These are phyloP conservation scores for Aspergillus sp. DNA, from an alignment of 2,329 filamentous ascomycete species.

Conservation along the genomic window DNA sequence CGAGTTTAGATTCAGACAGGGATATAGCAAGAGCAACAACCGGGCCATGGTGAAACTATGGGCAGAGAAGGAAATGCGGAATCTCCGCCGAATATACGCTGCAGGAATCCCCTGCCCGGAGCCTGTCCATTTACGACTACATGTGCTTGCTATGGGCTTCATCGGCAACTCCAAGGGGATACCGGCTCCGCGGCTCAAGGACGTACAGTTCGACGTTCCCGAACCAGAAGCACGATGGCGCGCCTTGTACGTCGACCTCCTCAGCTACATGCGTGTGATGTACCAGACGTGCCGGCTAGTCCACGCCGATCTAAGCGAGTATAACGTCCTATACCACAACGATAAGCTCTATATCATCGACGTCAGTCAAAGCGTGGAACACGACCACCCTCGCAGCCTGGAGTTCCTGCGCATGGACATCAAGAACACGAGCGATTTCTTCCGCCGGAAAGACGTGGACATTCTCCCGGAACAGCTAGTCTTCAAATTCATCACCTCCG, in stretches of 20 bases:
- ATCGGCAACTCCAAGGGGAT: slow-evolving; percentile 78
- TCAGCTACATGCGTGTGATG: slow-evolving; percentile 83
- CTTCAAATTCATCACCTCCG: slow-evolving; percentile 70
- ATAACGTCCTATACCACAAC: slow-evolving; percentile 89
- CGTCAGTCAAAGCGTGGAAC: slow-evolving; percentile 94
- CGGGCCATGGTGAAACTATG: slow-evolving; percentile 96
- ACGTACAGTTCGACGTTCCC: slow-evolving; percentile 64
- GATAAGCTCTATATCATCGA: slow-evolving; percentile 85
- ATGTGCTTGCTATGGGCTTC: slow-evolving; percentile 92
- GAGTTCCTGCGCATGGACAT: slow-evolving; percentile 98
- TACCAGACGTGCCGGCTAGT: slow-evolving; percentile 89
- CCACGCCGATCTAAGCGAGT: slow-evolving; percentile 94
- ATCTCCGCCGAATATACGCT: slow-evolving; percentile 71
- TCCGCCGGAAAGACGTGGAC: slow-evolving; percentile 74
- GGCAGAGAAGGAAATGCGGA: slow-evolving; percentile 98
- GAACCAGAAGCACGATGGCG: slow-evolving; percentile 66
- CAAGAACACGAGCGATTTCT: slow-evolving; percentile 93
- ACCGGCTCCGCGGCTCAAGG: slow-evolving; percentile 78
- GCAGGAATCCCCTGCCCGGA: slow-evolving; percentile 86
- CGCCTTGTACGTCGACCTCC: slow-evolving; percentile 67
- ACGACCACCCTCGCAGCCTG: slow-evolving; percentile 82
- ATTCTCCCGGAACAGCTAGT: slow-evolving; percentile 67
- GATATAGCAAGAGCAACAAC: slow-evolving; percentile 90
- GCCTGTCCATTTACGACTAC: slow-evolving; percentile 78
- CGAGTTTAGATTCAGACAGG: slow-evolving; percentile 81